phyloP scores from a whole-genome alignment of 1,284 basidiomycete species.

The Waitea zeae region DNA sequence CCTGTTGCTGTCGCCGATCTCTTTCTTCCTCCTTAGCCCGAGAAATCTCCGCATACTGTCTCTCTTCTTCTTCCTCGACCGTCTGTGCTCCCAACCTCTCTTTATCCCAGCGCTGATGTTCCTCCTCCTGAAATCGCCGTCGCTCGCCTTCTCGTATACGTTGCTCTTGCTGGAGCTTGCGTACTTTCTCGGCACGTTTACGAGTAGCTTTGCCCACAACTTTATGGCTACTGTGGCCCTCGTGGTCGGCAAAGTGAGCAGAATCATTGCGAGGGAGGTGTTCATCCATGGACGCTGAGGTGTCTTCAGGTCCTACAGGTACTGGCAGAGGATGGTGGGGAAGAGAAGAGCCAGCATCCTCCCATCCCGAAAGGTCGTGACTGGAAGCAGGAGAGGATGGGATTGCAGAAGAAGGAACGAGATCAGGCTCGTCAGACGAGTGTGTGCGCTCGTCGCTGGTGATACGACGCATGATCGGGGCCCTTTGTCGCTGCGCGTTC shows the following conservation, averaged over 20 bases:
- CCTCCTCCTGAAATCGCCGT: not conserved
- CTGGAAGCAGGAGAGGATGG: too few relatives aligned
- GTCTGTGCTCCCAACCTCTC: not conserved
- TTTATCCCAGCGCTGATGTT: not conserved
- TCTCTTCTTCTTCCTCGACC: constrained; percentile 13
- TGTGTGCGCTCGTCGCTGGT: not conserved
- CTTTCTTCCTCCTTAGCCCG: constrained; percentile 9
- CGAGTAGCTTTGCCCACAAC: too few relatives aligned
- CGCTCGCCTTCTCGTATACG: not conserved
- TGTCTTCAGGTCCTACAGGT: not conserved
- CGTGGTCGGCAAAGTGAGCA: not conserved
- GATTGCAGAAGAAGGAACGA: too few relatives aligned
- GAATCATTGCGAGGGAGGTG: not conserved
- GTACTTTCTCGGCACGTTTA: too few relatives aligned
- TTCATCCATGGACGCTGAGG: not conserved
- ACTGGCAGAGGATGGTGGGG: not conserved
- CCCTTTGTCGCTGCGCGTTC: not conserved
- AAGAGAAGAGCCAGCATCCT: too few relatives aligned
- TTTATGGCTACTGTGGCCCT: too few relatives aligned
- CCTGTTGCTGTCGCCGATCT: constrained; percentile 1
- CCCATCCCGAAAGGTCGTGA: too few relatives aligned
- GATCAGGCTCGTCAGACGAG: too few relatives aligned
- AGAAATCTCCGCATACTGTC: constrained; percentile 8
- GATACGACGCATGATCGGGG: not conserved
- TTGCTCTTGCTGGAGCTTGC: not conserved